Conservation (phyloP, 192 early-diverging fungal genomes). For the Coemansia sp. region DNA sequence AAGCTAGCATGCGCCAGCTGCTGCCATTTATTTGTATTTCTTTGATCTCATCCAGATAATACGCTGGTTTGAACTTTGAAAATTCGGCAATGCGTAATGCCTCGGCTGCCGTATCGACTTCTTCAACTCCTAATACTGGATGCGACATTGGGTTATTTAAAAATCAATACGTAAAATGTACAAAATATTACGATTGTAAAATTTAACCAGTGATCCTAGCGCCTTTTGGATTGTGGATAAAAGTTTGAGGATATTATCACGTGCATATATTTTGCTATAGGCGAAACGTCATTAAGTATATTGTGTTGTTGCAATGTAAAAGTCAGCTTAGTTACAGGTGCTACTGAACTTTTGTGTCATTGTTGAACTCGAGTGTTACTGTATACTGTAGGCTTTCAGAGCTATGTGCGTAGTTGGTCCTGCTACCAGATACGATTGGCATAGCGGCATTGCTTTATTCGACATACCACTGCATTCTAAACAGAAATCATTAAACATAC, state of each 20-base stretch:
- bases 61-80: constrained; percentile 45
- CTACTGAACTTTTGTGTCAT: too few species aligned
- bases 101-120: constrained; percentile 27
- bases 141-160: not conserved
- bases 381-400: too few species aligned
- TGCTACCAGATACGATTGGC: too few species aligned
- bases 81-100: constrained; percentile 38
- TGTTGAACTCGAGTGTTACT: too few species aligned
- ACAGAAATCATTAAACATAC: too few species aligned
- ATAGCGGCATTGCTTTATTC: too few species aligned
- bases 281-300: too few species aligned
- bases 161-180: not conserved
- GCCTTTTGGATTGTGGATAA: too few species aligned
- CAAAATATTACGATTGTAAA: not conserved
- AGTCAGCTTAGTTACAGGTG: not conserved
- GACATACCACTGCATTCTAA: too few species aligned
- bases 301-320: not conserved
- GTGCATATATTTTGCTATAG: not conserved
- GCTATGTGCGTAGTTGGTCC: too few species aligned
- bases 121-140: constrained; percentile 25
- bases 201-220: too few species aligned
- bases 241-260: constrained; percentile 16
- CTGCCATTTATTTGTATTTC: constrained; percentile 4
- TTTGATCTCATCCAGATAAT: constrained; percentile 17
- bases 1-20: constrained; percentile 33